Conservation (phyloP, 2,329 filamentous ascomycete genomes). For the Cordyceps pruinosa region DNA sequence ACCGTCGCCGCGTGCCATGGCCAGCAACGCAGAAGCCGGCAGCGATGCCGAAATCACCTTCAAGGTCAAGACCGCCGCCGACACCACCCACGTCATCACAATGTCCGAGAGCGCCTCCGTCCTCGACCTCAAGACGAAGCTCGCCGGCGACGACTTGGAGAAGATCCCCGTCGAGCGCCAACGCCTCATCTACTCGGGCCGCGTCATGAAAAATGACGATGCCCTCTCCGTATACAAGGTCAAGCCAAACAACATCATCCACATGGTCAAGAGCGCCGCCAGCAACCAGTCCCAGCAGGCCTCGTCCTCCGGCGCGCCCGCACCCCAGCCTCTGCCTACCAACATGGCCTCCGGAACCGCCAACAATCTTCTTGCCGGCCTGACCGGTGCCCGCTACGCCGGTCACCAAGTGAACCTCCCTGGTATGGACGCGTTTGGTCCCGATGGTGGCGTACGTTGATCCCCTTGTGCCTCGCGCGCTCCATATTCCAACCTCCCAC, state of each 20-base stretch:
- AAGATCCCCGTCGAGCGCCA: slow-evolving; percentile 83
- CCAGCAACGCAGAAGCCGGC: slow-evolving; percentile 53
- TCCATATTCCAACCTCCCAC: no score
- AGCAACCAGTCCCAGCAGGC: slow-evolving; percentile 59
- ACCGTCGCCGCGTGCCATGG: slow-evolving; percentile 50
- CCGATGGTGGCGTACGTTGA: slow-evolving; percentile 79
- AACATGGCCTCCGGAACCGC: slow-evolving; percentile 79
- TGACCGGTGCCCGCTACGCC: slow-evolving; percentile 90
- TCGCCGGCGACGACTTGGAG: slow-evolving; percentile 73
- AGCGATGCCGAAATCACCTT: slow-evolving; percentile 80
- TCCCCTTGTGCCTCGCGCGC: neutral
- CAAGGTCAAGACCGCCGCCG: slow-evolving; percentile 94
- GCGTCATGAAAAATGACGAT: slow-evolving; percentile 93
- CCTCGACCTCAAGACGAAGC: slow-evolving; percentile 81
- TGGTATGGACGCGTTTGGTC: slow-evolving; percentile 81
- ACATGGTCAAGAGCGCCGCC: slow-evolving; percentile 91
- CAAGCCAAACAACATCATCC: slow-evolving; percentile 90
- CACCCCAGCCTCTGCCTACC: slow-evolving; percentile 48
- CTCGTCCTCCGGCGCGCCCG: slow-evolving; percentile 33
- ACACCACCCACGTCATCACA: slow-evolving; percentile 76
- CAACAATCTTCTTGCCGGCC: slow-evolving; percentile 81
- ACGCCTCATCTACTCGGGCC: slow-evolving; percentile 93
- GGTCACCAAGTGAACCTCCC: slow-evolving; percentile 79
- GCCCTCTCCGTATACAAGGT: slow-evolving; percentile 83
- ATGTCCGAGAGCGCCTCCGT: slow-evolving; percentile 71